phyloP scores from a whole-genome alignment of 2,329 filamentous ascomycete genomes.

The Eurotiales sp. region DNA sequence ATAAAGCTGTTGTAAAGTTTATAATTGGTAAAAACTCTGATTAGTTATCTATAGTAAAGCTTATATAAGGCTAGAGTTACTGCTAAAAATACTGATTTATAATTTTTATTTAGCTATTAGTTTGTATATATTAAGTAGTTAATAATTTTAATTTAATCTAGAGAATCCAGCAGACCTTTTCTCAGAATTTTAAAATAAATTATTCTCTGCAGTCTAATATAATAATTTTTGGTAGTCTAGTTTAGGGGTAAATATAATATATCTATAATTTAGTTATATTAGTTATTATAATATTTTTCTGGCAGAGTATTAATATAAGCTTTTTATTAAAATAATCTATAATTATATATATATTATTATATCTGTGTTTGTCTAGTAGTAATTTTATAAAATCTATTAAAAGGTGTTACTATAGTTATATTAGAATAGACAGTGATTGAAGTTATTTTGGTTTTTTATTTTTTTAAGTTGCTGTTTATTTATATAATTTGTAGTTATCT shows the following conservation, averaged over 20 bases:
- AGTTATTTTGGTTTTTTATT: slow-evolving; percentile 10
- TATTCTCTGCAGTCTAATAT: slow-evolving; percentile 12
- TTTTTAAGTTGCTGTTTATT: not conserved
- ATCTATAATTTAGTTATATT: not conserved
- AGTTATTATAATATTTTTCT: slow-evolving; percentile 5
- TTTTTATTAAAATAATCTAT: slow-evolving; percentile 15
- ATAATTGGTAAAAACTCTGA: slow-evolving; percentile 4
- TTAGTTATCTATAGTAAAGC: slow-evolving; percentile 15
- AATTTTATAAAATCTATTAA: slow-evolving; percentile 16
- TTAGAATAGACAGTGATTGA: slow-evolving; percentile 13
- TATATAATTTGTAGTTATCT: not conserved
- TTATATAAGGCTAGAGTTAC: slow-evolving; percentile 6
- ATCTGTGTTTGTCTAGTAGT: not conserved
- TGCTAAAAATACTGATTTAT: slow-evolving; percentile 11
- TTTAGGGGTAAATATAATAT: not conserved
- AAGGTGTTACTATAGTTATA: slow-evolving; percentile 16
- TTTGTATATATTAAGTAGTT: slow-evolving; percentile 8
- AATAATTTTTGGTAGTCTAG: slow-evolving; percentile 9
- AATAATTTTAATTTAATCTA: slow-evolving; percentile 8
- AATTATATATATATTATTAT: slow-evolving; percentile 8
- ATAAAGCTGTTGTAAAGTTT: not conserved
- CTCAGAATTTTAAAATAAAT: slow-evolving; percentile 15
- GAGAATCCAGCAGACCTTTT: slow-evolving; percentile 5
- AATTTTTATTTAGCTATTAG: slow-evolving; percentile 13
- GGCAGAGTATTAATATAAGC: slow-evolving; percentile 7